Percentiles rank a stretch among this genome's conserved stretches.
Evolutionary conservation across 129 eudicot genomes (phyloP).

Genomic region (Escallonia herrerae): DNA sequence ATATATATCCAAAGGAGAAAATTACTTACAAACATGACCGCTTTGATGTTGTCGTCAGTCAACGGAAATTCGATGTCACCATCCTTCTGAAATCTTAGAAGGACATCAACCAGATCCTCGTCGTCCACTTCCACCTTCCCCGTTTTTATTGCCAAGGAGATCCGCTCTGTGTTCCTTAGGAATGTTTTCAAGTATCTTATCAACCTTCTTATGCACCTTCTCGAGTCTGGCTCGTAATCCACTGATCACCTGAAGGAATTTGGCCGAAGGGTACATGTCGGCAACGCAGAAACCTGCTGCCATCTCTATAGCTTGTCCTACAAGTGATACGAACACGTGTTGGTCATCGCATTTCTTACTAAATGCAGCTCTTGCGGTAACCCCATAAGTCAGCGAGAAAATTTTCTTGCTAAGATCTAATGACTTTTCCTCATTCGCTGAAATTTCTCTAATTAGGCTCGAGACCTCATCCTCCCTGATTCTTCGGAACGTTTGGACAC

Average conservation of each 20-base stretch:
- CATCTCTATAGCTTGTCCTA: conserved; percentile 12
- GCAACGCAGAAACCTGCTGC: conserved; percentile 27
- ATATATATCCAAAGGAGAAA: background rate
- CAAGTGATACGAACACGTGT: conserved; percentile 16
- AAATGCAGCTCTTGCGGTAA: conserved; percentile 24
- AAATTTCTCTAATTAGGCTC: conserved; percentile 10
- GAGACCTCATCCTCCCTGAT: conserved; percentile 27
- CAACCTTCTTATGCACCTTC: conserved; percentile 23
- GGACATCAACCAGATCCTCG: conserved; percentile 43
- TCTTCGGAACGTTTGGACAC: conserved; percentile 20
- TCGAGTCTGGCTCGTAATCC: conserved; percentile 11
- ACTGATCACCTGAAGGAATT: conserved; percentile 27
- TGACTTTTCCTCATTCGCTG: conserved; percentile 5
- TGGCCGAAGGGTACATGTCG: conserved; percentile 32
- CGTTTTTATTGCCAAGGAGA: background rate
- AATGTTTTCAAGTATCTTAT: conserved; percentile 27
- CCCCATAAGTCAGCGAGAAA: conserved; percentile 21
- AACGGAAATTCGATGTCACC: conserved; percentile 29
- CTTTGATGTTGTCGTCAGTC: conserved; percentile 34
- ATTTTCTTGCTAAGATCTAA: conserved; percentile 26
- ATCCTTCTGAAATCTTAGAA: conserved; percentile 29
- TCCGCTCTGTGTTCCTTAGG: conserved; percentile 24
- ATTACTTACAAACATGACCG: conserved; percentile 42
- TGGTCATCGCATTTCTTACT: conserved; percentile 27
- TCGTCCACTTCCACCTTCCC: background rate